These are phyloP conservation scores for Vigna nakashimae DNA, from an alignment of 306 rosid species.

Conservation along the genomic window DNA sequence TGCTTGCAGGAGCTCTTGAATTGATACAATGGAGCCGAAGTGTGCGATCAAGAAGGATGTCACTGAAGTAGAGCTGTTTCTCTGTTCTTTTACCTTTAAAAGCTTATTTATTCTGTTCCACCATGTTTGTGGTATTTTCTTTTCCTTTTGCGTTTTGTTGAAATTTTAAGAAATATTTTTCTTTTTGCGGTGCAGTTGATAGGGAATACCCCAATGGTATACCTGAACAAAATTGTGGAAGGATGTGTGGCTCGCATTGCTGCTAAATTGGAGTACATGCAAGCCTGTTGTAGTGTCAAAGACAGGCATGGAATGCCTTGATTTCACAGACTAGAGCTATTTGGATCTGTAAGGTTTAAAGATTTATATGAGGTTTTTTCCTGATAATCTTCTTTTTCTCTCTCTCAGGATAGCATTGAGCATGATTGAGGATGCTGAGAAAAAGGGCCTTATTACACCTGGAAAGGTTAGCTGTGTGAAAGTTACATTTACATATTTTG, in stretches of 20 bases:
- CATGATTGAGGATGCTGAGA: slow-evolving; percentile 92
- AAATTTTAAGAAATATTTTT: neutral
- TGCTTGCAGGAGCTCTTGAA: slow-evolving; percentile 31
- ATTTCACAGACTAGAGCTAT: slow-evolving; percentile 17
- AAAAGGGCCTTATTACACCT: slow-evolving; percentile 75
- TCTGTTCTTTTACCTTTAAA: neutral
- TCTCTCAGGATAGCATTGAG: slow-evolving; percentile 68
- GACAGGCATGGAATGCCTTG: slow-evolving; percentile 55
- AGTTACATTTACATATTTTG: neutral
- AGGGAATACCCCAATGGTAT: slow-evolving; percentile 78
- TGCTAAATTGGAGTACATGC: slow-evolving; percentile 80
- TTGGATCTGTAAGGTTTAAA: slow-evolving; percentile 20
- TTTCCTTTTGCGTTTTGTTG: neutral
- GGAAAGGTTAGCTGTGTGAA: slow-evolving; percentile 68
- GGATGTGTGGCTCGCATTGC: slow-evolving; percentile 78
- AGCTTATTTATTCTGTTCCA: neutral
- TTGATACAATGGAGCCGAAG: slow-evolving; percentile 58
- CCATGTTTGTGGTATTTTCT: slow-evolving; percentile 3
- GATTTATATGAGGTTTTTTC: slow-evolving; percentile 13
- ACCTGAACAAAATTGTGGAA: slow-evolving; percentile 72
- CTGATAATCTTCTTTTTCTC: slow-evolving; percentile 22
- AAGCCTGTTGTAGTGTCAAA: slow-evolving; percentile 79
- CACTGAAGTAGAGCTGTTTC: slow-evolving; percentile 59
- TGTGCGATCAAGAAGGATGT: slow-evolving; percentile 74
- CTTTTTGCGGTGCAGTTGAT: slow-evolving; percentile 56